Evolutionary conservation across 2,329 filamentous ascomycete genomes (phyloP).

Genomic region (Phyllosticta citriasiana): DNA sequence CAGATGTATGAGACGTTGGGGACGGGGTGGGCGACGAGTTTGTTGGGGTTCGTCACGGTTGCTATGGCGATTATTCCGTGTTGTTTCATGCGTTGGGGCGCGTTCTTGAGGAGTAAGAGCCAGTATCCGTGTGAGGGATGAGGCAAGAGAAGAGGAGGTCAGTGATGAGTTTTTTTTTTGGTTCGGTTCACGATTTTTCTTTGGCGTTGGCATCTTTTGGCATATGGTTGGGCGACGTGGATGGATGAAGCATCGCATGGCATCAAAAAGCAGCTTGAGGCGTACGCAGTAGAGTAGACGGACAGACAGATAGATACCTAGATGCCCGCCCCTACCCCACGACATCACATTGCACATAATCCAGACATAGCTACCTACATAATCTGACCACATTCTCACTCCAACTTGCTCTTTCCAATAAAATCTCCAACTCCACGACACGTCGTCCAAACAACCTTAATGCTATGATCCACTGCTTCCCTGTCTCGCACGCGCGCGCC

Average conservation of each 20-base stretch:
- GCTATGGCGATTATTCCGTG: slow-evolving; percentile 29
- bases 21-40: slow-evolving; percentile 29
- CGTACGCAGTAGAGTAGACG: too few relatives aligned
- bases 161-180: too few relatives aligned
- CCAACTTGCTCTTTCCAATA: neutral
- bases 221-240: neutral
- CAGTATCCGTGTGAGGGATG: slow-evolving; percentile 8
- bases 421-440: neutral
- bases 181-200: neutral
- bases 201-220: neutral
- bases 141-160: neutral
- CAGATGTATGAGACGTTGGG: slow-evolving; percentile 33
- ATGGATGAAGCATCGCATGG: neutral
- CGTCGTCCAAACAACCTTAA: neutral
- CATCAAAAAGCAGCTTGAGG: neutral
- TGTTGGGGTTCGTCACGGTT: slow-evolving; percentile 31
- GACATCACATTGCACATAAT: too few relatives aligned
- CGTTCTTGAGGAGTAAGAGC: neutral
- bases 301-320: too few relatives aligned
- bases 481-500: neutral
- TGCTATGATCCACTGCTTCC: neutral
- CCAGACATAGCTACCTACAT: too few relatives aligned
- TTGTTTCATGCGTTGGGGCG: slow-evolving; percentile 10
- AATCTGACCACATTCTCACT: neutral
- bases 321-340: too few relatives aligned